Base-by-base conservation (phyloP, 345 rosid genomes). In the Citropsis articulata region DNA sequence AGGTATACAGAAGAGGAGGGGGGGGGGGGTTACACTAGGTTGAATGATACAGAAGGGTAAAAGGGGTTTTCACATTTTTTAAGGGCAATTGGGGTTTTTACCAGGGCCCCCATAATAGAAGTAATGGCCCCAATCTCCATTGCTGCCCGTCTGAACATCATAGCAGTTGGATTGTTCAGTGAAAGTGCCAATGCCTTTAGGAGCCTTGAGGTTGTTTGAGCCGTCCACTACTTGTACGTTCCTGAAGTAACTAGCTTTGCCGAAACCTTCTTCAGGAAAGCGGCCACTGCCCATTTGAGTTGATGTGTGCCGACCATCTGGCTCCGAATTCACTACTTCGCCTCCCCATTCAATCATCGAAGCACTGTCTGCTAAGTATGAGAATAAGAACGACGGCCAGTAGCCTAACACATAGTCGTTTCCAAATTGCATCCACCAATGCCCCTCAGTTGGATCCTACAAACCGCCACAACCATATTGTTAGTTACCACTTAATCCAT, bases 391-490 rank as follows among this genome's bases (percentile, higher is more conserved):
- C 1, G 99, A 91, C 1, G 99, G 98, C 98, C 97, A 96, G 36
- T 96, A 96, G 5, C 98, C 99, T 50, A 92, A 78, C 50, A 94
- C 99, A 69, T 84, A 89, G 81, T 88, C 91, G 13, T 89, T 94
- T 6, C 99, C 98, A 74, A 96, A 96, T 64, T 94, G 98, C 99
- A 96, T 92, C 99, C 98, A 94, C 99, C 98, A 96, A 69, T 96
- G 98, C 70, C 99, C 98, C 80, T 90, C 98, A 42, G 92, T 92
- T 1, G 98, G 99, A 86, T 96, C 99, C 97, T 96, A 75, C 69
- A 71, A 2, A 38, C 38, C 22, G 1, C 22, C 6, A 1, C 1
- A 53, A 18, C 22, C 57, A 2, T 53, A 1, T 18, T 53, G 57
- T 53, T 53, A 18, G 22, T 53, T 19, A 53, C 1, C 22, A 5